Conservation (phyloP, 2,329 filamentous ascomycete genomes). For the Fusarium sp. region DNA sequence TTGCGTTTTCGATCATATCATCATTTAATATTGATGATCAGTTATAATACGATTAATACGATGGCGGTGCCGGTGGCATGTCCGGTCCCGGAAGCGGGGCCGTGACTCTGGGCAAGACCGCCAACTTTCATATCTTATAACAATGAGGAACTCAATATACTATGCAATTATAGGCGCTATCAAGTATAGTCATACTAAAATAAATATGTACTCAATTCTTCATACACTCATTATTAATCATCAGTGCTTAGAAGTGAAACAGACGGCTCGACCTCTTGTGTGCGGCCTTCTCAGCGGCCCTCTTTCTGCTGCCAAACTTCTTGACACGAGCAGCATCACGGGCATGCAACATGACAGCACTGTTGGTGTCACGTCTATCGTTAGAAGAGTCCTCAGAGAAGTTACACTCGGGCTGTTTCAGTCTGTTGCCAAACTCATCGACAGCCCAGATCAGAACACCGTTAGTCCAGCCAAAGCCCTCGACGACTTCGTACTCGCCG, state of each 20-base stretch:
- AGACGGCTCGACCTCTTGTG: constrained; percentile 33
- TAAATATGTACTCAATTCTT: constrained; percentile 3
- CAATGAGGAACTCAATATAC: not conserved
- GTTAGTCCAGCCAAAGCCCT: constrained; percentile 79
- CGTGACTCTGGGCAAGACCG: not conserved
- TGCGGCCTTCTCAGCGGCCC: constrained; percentile 20
- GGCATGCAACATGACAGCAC: constrained; percentile 61
- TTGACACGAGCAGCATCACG: constrained; percentile 62
- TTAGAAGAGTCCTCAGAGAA: constrained; percentile 59
- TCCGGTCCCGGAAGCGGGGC: constrained; percentile 9
- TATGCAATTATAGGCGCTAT: not conserved
- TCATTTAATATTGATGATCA: not conserved
- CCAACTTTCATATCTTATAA: not conserved
- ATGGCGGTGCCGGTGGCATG: not conserved
- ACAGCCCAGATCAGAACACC: constrained; percentile 75
- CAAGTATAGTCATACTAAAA: constrained; percentile 1
- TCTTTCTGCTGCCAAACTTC: constrained; percentile 56
- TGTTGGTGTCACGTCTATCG: constrained; percentile 49
- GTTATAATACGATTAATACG: not conserved
- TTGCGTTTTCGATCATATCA: not conserved
- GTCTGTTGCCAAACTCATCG: constrained; percentile 69
- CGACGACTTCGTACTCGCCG: constrained; percentile 76
- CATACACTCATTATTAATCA: not conserved
- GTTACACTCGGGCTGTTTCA: constrained; percentile 68
- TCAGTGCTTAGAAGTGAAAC: constrained; percentile 12